A percentile compares a stretch with the other conserved stretches of the same genome.
Conservation (phyloP, 306 rosid species). For the Malus orientalis region DNA sequence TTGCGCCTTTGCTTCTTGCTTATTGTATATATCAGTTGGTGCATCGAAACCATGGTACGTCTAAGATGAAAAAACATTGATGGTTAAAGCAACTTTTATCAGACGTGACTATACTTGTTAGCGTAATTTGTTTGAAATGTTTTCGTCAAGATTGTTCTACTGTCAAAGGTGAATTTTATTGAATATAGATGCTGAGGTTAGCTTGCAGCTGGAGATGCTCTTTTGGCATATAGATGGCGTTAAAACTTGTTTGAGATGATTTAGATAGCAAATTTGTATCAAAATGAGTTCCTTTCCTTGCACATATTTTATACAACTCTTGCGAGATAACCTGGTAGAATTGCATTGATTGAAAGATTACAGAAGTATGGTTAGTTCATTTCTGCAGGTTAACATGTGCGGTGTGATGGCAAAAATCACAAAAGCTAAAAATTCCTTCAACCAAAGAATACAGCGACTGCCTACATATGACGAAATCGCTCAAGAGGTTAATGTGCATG, state of each 20-base stretch:
- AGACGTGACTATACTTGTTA: not conserved
- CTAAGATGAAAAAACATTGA: not conserved
- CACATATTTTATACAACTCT: not conserved
- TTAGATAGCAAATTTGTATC: not conserved
- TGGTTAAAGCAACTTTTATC: not conserved
- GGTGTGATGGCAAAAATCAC: constrained; percentile 55
- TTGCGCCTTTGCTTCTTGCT: not conserved
- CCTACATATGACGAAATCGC: constrained; percentile 61
- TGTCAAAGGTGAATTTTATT: not conserved
- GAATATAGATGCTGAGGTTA: not conserved
- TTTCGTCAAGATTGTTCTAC: not conserved
- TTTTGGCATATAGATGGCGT: not conserved
- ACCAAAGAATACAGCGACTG: constrained; percentile 28
- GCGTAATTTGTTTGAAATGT: not conserved
- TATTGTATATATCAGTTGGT: not conserved
- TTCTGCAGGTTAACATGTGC: constrained; percentile 50
- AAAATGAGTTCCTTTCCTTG: not conserved
- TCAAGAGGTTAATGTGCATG: constrained; percentile 26
- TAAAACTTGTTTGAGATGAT: not conserved
- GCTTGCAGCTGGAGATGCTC: not conserved
- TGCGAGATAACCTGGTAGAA: constrained; percentile 28
- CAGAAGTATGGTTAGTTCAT: constrained; percentile 66
- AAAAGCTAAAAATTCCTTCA: constrained; percentile 44
- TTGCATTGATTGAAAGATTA: constrained; percentile 7
- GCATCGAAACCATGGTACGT: not conserved